Conservation (phyloP, 352 stramenopile genomes). For the Globisporangium abappressorium region DNA sequence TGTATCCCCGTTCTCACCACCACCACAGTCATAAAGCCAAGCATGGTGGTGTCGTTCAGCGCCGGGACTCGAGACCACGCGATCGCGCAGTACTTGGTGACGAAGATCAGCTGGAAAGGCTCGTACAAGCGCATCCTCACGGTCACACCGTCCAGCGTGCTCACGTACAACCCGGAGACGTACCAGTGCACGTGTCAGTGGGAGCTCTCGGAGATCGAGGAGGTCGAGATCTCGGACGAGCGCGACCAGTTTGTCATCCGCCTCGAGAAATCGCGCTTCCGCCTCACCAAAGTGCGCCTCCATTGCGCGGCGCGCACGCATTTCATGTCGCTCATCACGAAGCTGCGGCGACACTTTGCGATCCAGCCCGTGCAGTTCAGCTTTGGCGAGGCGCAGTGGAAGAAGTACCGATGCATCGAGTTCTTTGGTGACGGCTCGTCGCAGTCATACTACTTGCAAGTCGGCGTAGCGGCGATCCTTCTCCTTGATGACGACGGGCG, state of each 20-base stretch:
- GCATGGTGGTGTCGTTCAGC: constrained; percentile 1
- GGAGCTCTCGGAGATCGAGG: constrained; percentile 59
- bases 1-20: neutral
- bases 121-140: constrained; percentile 58
- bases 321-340: constrained; percentile 49
- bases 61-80: constrained; percentile 21
- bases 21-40: neutral
- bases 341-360: constrained; percentile 40
- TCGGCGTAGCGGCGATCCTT: constrained; percentile 44
- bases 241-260: constrained; percentile 53
- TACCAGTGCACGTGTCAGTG: constrained; percentile 72
- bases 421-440: constrained; percentile 64
- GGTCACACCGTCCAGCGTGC: constrained; percentile 45
- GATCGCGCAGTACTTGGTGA: constrained; percentile 67
- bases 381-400: constrained; percentile 15
- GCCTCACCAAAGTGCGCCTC: constrained; percentile 51
- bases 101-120: constrained; percentile 66
- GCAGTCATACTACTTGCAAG: constrained; percentile 47
- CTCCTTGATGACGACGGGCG: constrained; percentile 52
- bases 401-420: constrained; percentile 59
- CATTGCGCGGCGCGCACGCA: constrained; percentile 51
- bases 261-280: constrained; percentile 66
- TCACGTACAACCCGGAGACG: constrained; percentile 65
- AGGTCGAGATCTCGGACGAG: constrained; percentile 36
- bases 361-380: constrained; percentile 36